These are phyloP conservation scores for Aristolochia fimbriata DNA, from an alignment of 164 flowering plant genomes.

Conservation along the genomic window DNA sequence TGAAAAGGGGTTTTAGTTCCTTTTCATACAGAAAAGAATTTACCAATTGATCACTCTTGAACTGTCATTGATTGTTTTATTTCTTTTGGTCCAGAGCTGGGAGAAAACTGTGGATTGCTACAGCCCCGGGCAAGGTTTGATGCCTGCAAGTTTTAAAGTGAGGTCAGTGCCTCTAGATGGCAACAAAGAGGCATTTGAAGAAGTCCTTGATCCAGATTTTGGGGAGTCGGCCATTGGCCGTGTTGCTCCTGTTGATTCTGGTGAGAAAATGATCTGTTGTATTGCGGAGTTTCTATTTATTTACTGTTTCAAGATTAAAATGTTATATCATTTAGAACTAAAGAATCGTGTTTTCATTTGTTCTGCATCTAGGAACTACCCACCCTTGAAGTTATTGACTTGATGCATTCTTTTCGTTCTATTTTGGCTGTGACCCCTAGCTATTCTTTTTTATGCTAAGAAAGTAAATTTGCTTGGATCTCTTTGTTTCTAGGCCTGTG, in stretches of 20 bases:
- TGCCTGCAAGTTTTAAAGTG: slow-evolving; percentile 98
- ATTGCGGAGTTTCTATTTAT: background rate
- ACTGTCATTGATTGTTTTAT: too few species aligned
- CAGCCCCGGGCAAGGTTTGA: slow-evolving; percentile 91
- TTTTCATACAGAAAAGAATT: too few species aligned
- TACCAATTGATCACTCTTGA: too few species aligned
- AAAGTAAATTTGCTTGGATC: background rate
- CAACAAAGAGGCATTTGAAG: slow-evolving; percentile 49
- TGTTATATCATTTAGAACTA: too few species aligned
- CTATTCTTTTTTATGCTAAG: too few species aligned
- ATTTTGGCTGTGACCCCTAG: too few species aligned
- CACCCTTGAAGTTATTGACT: too few species aligned
- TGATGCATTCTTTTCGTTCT: too few species aligned
- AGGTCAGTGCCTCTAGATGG: slow-evolving; percentile 69
- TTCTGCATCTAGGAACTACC: background rate
- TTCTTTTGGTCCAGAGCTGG: slow-evolving; percentile 53
- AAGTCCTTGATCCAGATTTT: slow-evolving; percentile 90
- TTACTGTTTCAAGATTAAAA: background rate
- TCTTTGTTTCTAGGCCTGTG: slow-evolving; percentile 53
- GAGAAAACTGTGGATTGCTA: slow-evolving; percentile 97
- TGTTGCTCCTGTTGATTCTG: slow-evolving; percentile 97
- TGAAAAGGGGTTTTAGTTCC: too few species aligned
- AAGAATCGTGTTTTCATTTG: background rate
- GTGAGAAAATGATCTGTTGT: slow-evolving; percentile 22
- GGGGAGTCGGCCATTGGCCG: slow-evolving; percentile 98